Conservation (phyloP, 768 basidiomycete genomes). For the Lactifluus hygrophoroides region DNA sequence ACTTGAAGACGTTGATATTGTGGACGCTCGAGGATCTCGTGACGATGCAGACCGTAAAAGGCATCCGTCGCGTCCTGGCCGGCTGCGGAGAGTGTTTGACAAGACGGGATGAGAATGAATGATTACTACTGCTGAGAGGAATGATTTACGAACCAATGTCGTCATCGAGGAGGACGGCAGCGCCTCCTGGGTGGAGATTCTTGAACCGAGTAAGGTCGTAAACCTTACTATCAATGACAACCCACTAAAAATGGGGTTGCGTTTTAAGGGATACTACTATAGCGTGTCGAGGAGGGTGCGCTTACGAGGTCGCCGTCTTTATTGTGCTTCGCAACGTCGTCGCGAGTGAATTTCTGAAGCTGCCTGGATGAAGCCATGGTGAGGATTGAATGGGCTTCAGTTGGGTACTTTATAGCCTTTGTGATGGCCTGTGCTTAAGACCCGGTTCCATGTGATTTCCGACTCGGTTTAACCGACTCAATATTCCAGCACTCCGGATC, state of each 20-base stretch:
- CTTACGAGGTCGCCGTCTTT: slow-evolving; percentile 65
- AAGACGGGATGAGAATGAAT: background rate
- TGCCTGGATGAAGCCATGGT: slow-evolving; percentile 26
- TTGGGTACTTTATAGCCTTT: slow-evolving; percentile 2
- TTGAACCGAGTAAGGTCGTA: slow-evolving; percentile 78
- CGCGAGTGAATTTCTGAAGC: slow-evolving; percentile 44
- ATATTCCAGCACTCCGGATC: too few relatives aligned
- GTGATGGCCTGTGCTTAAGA: too few relatives aligned
- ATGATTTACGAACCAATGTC: slow-evolving; percentile 51
- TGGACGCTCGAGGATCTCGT: slow-evolving; percentile 70
- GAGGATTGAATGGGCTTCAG: background rate
- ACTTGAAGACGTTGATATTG: slow-evolving; percentile 68
- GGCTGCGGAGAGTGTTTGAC: slow-evolving; percentile 37
- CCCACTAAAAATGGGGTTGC: slow-evolving; percentile 51
- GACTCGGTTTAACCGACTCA: too few relatives aligned
- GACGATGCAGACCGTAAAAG: slow-evolving; percentile 84
- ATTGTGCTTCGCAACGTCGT: slow-evolving; percentile 79
- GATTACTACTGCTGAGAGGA: background rate
- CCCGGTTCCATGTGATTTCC: slow-evolving; percentile 12
- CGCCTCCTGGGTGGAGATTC: slow-evolving; percentile 76
- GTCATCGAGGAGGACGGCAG: slow-evolving; percentile 63
- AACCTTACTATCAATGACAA: slow-evolving; percentile 77
- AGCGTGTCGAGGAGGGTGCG: background rate
- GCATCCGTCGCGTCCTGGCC: slow-evolving; percentile 82
- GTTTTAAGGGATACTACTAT: too few relatives aligned